These are phyloP conservation scores for Stephanodiscus triporus DNA, from an alignment of 108 stramenopile species.

Conservation along the genomic window DNA sequence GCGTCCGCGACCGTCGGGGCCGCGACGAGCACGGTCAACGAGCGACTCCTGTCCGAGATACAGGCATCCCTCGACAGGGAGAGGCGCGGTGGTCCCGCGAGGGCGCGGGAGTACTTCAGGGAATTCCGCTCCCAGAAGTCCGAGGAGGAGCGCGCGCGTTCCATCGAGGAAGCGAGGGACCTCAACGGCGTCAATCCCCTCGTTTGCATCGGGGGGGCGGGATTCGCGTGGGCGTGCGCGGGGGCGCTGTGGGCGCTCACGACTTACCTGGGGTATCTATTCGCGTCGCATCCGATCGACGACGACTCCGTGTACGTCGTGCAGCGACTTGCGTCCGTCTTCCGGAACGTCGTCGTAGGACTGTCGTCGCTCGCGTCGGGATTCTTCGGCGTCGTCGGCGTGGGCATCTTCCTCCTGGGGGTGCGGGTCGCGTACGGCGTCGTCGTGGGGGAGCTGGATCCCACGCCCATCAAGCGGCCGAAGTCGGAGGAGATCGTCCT, in stretches of 20 bases:
- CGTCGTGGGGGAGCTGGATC: conserved; percentile 77
- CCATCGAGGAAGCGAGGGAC: conserved; percentile 73
- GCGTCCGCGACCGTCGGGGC: conserved; percentile 23
- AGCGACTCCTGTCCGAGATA: conserved; percentile 77
- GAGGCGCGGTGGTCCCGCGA: conserved; percentile 35
- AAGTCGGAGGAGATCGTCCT: conserved; percentile 56
- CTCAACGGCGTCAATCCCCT: conserved; percentile 87
- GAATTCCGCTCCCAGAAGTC: conserved; percentile 62
- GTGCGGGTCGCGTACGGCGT: conserved; percentile 79
- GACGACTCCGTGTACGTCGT: conserved; percentile 67
- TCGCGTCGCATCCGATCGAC: conserved; percentile 67
- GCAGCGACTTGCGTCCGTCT: conserved; percentile 55
- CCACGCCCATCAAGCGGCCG: conserved; percentile 66
- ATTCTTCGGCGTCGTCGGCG: conserved; percentile 79
- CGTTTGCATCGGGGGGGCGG: conserved; percentile 61
- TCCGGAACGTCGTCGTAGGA: conserved; percentile 82
- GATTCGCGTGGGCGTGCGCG: conserved; percentile 70
- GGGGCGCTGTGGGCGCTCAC: conserved; percentile 67
- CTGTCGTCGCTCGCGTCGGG: conserved; percentile 72
- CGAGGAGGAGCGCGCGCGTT: conserved; percentile 63
- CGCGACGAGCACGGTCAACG: conserved; percentile 76
- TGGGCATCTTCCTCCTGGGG: conserved; percentile 78
- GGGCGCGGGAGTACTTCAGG: conserved; percentile 44
- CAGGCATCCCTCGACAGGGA: conserved; percentile 61
- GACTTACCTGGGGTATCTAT: conserved; percentile 56